Evolutionary conservation across 23 red algal species (phyloP).

Genomic region (Gracilaria caudata): DNA sequence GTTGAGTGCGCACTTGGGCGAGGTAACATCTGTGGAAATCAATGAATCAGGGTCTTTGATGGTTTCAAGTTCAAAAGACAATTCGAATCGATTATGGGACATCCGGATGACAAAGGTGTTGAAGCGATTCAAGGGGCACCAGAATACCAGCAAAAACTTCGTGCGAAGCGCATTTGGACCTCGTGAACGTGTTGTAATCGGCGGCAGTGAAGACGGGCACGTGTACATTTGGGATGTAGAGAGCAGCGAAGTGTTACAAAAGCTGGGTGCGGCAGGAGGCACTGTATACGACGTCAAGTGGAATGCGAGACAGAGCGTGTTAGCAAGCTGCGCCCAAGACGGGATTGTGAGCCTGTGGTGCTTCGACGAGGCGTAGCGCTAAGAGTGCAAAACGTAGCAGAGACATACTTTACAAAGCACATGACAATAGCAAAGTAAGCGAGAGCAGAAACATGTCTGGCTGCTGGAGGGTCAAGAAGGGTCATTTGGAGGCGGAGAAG

Average conservation of each 20-base stretch:
- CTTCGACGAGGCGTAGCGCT: conserved; percentile 59
- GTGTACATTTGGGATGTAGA: conserved; percentile 98
- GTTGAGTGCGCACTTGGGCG: conserved; percentile 90
- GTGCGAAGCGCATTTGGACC: conserved; percentile 91
- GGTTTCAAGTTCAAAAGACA: conserved; percentile 96
- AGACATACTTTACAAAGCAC: neutral
- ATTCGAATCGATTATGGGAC: conserved; percentile 99
- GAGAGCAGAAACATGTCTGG: neutral
- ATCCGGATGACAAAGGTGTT: conserved; percentile 75
- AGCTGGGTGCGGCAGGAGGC: conserved; percentile 75
- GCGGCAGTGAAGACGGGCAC: conserved; percentile 91
- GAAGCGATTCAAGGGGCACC: conserved; percentile 97
- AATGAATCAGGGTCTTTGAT: conserved; percentile 87
- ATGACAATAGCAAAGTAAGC: neutral
- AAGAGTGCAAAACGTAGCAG: neutral
- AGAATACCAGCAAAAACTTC: conserved; percentile 99
- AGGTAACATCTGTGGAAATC: conserved; percentile 94
- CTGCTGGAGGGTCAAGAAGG: neutral
- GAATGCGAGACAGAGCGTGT: conserved; percentile 87
- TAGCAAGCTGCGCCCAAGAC: conserved; percentile 93
- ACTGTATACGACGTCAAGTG: conserved; percentile 86
- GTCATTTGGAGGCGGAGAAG: neutral
- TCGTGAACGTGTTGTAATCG: conserved; percentile 85
- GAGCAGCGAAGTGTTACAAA: conserved; percentile 79
- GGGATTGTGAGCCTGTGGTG: conserved; percentile 82